These are phyloP conservation scores for Aspergillus sclerotiicarbonarius DNA, from an alignment of 495 filamentous ascomycete species.

Conservation along the genomic window DNA sequence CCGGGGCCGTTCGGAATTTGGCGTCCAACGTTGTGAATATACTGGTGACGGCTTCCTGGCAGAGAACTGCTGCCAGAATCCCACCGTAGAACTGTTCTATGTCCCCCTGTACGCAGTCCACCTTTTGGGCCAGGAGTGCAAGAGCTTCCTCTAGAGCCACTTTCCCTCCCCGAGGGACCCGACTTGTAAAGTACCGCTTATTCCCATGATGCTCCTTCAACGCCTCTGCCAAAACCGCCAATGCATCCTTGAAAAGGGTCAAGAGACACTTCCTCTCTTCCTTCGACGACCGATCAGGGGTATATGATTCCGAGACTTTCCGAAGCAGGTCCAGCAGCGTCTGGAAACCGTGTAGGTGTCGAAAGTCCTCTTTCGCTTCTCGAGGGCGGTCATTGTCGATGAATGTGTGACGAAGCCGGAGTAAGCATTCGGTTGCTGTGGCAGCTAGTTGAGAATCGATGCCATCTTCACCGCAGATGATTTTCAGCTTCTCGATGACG, in stretches of 20 bases:
- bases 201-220: conserved; percentile 84
- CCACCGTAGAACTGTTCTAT: conserved; percentile 78
- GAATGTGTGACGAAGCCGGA: conserved; percentile 55
- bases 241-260: conserved; percentile 64
- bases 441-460: conserved; percentile 29
- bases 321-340: conserved; percentile 64
- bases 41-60: conserved; percentile 65
- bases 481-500: conserved; percentile 54
- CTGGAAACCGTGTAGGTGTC: conserved; percentile 78
- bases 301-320: conserved; percentile 69
- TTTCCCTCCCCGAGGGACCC: conserved; percentile 74
- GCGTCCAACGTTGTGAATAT: conserved; percentile 35
- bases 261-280: conserved; percentile 62
- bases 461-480: conserved; percentile 22
- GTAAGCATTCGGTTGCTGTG: conserved; percentile 39
- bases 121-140: conserved; percentile 57
- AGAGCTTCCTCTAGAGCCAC: conserved; percentile 69
- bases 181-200: conserved; percentile 74
- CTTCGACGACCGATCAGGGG: conserved; percentile 47
- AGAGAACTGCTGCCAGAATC: conserved; percentile 78
- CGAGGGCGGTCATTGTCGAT: conserved; percentile 48
- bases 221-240: conserved; percentile 71
- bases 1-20: conserved; percentile 22
- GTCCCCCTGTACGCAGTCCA: conserved; percentile 48
- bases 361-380: conserved; percentile 73